These are phyloP conservation scores for Aphanomyces astaci DNA, from an alignment of 352 stramenopile species.

Conservation along the genomic window DNA sequence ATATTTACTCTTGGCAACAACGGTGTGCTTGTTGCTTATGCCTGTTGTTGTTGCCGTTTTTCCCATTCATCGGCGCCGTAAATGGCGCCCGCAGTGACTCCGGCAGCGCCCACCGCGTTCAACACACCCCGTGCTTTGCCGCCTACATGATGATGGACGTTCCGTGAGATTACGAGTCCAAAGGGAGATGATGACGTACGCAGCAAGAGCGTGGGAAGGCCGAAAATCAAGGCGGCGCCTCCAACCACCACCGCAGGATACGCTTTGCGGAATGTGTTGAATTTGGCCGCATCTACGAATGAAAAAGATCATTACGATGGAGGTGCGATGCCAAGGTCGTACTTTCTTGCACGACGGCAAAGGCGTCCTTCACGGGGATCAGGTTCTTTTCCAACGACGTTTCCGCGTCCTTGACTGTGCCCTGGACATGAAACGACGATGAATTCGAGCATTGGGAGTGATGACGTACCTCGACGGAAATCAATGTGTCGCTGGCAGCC, in stretches of 20 bases:
- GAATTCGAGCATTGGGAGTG: neutral
- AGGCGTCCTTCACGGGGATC: neutral
- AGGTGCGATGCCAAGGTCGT: neutral
- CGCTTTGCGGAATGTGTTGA: constrained; percentile 22
- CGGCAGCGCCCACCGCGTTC: constrained; percentile 7
- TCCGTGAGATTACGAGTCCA: too few relatives aligned
- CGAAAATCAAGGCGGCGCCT: constrained; percentile 12
- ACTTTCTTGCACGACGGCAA: constrained; percentile 16
- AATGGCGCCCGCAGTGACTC: constrained; percentile 12
- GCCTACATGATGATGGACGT: neutral
- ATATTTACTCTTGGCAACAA: too few relatives aligned
- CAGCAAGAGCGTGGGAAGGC: constrained; percentile 9
- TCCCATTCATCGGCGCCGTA: constrained; percentile 17
- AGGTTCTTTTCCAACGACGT: constrained; percentile 7
- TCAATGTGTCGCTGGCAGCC: constrained; percentile 4
- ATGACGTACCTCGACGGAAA: neutral
- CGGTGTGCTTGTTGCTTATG: neutral
- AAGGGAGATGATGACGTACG: too few relatives aligned
- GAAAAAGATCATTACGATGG: neutral
- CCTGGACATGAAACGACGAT: neutral
- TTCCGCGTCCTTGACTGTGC: constrained; percentile 1
- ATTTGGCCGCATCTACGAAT: constrained; percentile 14
- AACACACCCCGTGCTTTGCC: constrained; percentile 1
- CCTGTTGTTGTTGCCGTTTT: constrained; percentile 4
- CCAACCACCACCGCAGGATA: constrained; percentile 21